phyloP scores from a whole-genome alignment of 2,329 filamentous ascomycete species.

The Trichoderma pleuroti region DNA sequence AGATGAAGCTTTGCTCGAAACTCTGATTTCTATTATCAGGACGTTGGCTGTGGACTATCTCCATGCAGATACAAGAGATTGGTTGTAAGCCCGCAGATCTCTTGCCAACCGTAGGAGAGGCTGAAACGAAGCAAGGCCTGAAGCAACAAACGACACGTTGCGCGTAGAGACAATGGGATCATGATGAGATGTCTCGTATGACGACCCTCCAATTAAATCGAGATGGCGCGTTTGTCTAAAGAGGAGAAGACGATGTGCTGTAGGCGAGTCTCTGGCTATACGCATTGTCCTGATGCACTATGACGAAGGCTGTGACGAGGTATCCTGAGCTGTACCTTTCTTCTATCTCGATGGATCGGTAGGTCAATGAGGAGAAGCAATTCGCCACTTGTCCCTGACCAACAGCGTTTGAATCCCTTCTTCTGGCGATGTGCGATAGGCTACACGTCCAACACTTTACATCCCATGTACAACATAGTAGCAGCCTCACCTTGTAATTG shows the following conservation, averaged over 20 bases:
- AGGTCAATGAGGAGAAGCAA: not conserved
- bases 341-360: not conserved
- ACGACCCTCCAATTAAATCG: not conserved
- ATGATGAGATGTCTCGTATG: not conserved
- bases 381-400: slow-evolving; percentile 8
- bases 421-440: not conserved
- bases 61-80: not conserved
- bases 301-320: slow-evolving; percentile 1
- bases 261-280: not conserved
- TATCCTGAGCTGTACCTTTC: not conserved
- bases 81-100: not conserved
- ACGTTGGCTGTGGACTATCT: not conserved
- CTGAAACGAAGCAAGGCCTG: not conserved
- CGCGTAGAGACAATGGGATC: not conserved
- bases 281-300: not conserved
- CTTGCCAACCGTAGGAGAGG: not conserved
- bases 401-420: not conserved
- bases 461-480: not conserved
- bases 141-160: not conserved
- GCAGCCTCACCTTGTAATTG: not conserved
- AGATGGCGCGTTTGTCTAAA: not conserved
- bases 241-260: not conserved
- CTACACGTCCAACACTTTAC: not conserved
- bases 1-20: not conserved
- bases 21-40: not conserved